phyloP scores from a whole-genome alignment of 768 basidiomycete species.

The Panaeolus papilionaceus region DNA sequence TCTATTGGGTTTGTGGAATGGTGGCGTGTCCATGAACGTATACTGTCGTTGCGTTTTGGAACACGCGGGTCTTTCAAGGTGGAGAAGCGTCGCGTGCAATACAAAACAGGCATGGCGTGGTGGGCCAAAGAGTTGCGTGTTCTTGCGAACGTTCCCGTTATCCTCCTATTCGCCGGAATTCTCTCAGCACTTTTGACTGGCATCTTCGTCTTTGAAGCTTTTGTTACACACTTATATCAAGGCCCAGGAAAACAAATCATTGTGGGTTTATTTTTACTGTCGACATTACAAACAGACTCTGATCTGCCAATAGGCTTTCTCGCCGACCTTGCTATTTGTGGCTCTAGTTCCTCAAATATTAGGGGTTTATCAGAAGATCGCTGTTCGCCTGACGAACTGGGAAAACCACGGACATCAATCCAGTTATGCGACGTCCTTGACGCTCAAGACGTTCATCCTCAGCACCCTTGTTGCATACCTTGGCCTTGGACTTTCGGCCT shows the following conservation, averaged over 20 bases:
- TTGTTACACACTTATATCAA: slow-evolving; percentile 86
- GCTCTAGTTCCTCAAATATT: slow-evolving; percentile 83
- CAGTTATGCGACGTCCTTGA: slow-evolving; percentile 78
- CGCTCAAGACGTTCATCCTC: slow-evolving; percentile 90
- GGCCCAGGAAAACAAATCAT: slow-evolving; percentile 84
- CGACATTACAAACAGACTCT: slow-evolving; percentile 12
- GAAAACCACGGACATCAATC: slow-evolving; percentile 91
- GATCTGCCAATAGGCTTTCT: slow-evolving; percentile 58
- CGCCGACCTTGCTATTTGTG: slow-evolving; percentile 85
- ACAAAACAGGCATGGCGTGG: slow-evolving; percentile 65
- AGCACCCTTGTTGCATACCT: slow-evolving; percentile 91
- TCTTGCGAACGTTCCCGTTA: slow-evolving; percentile 71
- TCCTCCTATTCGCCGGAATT: slow-evolving; percentile 72
- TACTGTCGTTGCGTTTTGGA: slow-evolving; percentile 83
- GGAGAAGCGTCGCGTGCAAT: slow-evolving; percentile 72
- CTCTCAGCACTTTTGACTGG: slow-evolving; percentile 76
- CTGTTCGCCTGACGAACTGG: slow-evolving; percentile 78
- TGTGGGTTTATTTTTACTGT: slow-evolving; percentile 50
- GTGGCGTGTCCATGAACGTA: slow-evolving; percentile 89
- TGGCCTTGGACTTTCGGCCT: slow-evolving; percentile 91
- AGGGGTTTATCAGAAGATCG: slow-evolving; percentile 71
- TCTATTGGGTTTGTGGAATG: slow-evolving; percentile 87
- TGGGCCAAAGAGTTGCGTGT: slow-evolving; percentile 76
- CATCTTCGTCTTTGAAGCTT: slow-evolving; percentile 90
- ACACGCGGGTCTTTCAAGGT: slow-evolving; percentile 79